Percentiles rank a stretch among this genome's conserved stretches.
Conservation (phyloP, 768 basidiomycete species). For the Xerocomellus chrysenteron region DNA sequence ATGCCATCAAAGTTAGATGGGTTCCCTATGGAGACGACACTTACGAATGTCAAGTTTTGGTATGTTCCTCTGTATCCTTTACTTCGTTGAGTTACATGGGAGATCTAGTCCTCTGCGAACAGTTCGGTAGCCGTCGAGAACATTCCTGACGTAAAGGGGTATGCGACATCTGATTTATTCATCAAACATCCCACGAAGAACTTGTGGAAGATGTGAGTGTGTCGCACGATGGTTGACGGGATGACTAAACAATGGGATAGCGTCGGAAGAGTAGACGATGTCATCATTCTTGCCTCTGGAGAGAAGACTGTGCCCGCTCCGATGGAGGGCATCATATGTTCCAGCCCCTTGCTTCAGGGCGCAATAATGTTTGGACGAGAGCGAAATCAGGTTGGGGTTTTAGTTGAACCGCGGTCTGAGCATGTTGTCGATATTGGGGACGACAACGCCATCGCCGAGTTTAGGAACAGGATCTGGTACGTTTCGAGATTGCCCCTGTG, state of each 20-base stretch:
- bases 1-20: conserved; percentile 27
- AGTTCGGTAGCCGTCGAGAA: conserved; percentile 27
- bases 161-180: conserved; percentile 45
- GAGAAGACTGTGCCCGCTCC: conserved; percentile 32
- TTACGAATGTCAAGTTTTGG: conserved; percentile 39
- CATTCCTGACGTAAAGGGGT: conserved; percentile 31
- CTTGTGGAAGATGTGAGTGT: conserved; percentile 42
- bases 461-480: conserved; percentile 26
- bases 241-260: conserved; percentile 17
- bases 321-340: conserved; percentile 21
- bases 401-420: not conserved
- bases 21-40: conserved; percentile 31
- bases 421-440: conserved; percentile 14
- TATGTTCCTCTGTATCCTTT: conserved; percentile 10
- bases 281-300: conserved; percentile 31
- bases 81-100: not conserved
- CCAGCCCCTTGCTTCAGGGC: conserved; percentile 21
- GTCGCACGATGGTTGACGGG: not conserved
- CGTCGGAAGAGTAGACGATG: conserved; percentile 39
- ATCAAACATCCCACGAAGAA: conserved; percentile 43
- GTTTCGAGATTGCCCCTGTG: not conserved
- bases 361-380: conserved; percentile 35
- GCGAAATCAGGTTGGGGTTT: conserved; percentile 29
- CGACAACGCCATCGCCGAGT: conserved; percentile 8
- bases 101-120: conserved; percentile 2